These are phyloP conservation scores for Viridothelium virens DNA, from an alignment of 495 filamentous ascomycete genomes.

Conservation along the genomic window DNA sequence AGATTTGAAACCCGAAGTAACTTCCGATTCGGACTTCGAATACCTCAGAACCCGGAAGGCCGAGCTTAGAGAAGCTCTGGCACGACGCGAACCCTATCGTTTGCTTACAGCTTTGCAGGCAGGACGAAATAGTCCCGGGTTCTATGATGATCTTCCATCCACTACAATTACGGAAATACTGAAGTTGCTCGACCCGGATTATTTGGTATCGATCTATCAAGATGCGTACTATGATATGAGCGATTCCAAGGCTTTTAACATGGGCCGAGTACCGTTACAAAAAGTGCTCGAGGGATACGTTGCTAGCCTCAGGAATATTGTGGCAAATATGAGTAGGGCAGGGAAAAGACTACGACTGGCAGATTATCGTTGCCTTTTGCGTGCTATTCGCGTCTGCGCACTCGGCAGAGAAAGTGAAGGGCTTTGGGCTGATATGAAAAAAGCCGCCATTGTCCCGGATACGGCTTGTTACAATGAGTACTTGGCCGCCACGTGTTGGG, in stretches of 20 bases:
- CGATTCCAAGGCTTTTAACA: slow-evolving; percentile 8
- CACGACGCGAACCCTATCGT: slow-evolving; percentile 16
- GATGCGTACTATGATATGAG: slow-evolving; percentile 28
- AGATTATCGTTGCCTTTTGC: slow-evolving; percentile 52
- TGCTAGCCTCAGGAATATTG: slow-evolving; percentile 34
- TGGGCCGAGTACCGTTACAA: slow-evolving; percentile 27
- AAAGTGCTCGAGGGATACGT: slow-evolving; percentile 39
- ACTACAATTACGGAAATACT: slow-evolving; percentile 45
- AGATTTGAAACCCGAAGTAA: background rate
- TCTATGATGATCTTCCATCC: slow-evolving; percentile 28
- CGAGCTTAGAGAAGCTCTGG: slow-evolving; percentile 15
- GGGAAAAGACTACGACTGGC: slow-evolving; percentile 34
- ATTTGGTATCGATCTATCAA: slow-evolving; percentile 27
- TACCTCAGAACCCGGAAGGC: background rate
- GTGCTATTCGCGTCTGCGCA: slow-evolving; percentile 45
- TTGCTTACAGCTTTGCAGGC: slow-evolving; percentile 21
- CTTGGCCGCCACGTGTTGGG: slow-evolving; percentile 37
- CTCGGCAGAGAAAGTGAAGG: slow-evolving; percentile 40
- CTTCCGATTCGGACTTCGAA: background rate
- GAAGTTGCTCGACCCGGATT: slow-evolving; percentile 39
- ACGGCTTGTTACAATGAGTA: slow-evolving; percentile 52
- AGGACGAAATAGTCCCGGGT: slow-evolving; percentile 19
- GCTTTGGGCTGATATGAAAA: slow-evolving; percentile 47
- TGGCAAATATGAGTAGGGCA: slow-evolving; percentile 31
- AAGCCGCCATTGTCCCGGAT: slow-evolving; percentile 39